Conservation (phyloP, 768 basidiomycete genomes). For the Bullera alba region DNA sequence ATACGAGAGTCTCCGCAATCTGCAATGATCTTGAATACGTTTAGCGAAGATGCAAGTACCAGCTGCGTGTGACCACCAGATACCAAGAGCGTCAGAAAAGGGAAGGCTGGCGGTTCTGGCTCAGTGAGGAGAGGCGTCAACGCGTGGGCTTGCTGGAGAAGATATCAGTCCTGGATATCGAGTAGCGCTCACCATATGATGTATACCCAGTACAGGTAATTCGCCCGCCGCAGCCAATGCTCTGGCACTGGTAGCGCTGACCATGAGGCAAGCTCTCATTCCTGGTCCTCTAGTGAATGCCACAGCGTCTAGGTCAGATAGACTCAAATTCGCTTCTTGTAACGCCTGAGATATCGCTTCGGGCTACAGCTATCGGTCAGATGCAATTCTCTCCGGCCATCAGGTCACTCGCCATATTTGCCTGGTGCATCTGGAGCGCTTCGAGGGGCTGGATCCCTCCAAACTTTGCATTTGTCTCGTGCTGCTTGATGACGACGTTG, state of each 20-base stretch:
- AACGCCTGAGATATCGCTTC: slow-evolving; percentile 64
- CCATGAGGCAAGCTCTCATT: slow-evolving; percentile 71
- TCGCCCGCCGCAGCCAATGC: slow-evolving; percentile 67
- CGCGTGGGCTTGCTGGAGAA: slow-evolving; percentile 78
- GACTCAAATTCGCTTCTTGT: slow-evolving; percentile 55
- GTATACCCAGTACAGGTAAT: slow-evolving; percentile 80
- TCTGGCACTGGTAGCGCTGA: slow-evolving; percentile 76
- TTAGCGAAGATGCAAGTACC: slow-evolving; percentile 60
- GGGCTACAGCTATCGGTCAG: slow-evolving; percentile 52
- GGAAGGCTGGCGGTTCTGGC: slow-evolving; percentile 55
- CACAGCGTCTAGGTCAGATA: slow-evolving; percentile 69
- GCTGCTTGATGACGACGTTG: slow-evolving; percentile 80
- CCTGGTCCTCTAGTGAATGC: slow-evolving; percentile 73
- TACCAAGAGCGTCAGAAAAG: slow-evolving; percentile 79
- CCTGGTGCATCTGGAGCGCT: slow-evolving; percentile 71
- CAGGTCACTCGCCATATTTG: slow-evolving; percentile 59
- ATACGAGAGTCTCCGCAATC: slow-evolving; percentile 69
- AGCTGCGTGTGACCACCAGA: slow-evolving; percentile 94
- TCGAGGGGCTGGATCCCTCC: slow-evolving; percentile 49
- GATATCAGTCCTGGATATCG: not conserved
- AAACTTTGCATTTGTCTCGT: slow-evolving; percentile 48
- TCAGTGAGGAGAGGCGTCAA: slow-evolving; percentile 68
- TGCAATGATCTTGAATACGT: slow-evolving; percentile 62
- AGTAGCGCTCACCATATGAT: slow-evolving; percentile 72
- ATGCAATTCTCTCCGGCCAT: not conserved